Base-by-base conservation (phyloP, 495 filamentous ascomycete species). In the Aspergillus taichungensis region DNA sequence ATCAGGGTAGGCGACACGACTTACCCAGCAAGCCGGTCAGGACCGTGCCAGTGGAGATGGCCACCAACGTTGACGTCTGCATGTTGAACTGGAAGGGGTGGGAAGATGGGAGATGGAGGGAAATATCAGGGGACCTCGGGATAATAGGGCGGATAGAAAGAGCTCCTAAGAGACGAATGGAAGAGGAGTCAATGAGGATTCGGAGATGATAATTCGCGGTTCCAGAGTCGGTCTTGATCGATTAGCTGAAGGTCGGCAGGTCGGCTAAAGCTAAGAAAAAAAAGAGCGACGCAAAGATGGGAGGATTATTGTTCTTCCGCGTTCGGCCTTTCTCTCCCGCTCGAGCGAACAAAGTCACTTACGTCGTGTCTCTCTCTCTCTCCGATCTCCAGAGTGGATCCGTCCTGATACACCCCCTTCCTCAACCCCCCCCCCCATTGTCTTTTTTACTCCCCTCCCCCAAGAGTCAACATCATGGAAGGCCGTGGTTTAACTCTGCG, bases 401-500 rank as follows among this genome's bases (percentile, higher is more conserved):
- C 38, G n/a, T n/a, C 32, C 5, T 28, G 8, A 30, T 34, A 8
- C 6, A 24, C 18, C 18, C 18, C 14, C 41, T 14, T 29, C 14
- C 30, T 37, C 36, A 30, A 4, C 39, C 30, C 36, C 49, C 34
- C 7, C 40, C 46, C 42, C 40, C 37, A 46, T 48, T 29, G 36
- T 10, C 44, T 43, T 31, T 46, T 43, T 18, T 24, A 43, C 18
- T 4, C 18, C 18, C 18, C 18, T 4, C 18, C 18, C 18, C 4
- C 18, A 24, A 24, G 1, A 24, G 18, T 13, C 14, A 13, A 34
- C 40, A 62, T 10, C 37, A 70, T 70, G 69, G 68, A 72, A 62
- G 59, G 79, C 58, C 87, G 85, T 62, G 85, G 82, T 14, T 74
- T 95, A 55, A 96, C 91, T 37, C 81, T 98, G 46, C 82, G 92